Evolutionary conservation across 306 rosid species (phyloP), one percentile per base, ranked within the genome.

Genomic region (Hylodesmum podocarpum): DNA sequence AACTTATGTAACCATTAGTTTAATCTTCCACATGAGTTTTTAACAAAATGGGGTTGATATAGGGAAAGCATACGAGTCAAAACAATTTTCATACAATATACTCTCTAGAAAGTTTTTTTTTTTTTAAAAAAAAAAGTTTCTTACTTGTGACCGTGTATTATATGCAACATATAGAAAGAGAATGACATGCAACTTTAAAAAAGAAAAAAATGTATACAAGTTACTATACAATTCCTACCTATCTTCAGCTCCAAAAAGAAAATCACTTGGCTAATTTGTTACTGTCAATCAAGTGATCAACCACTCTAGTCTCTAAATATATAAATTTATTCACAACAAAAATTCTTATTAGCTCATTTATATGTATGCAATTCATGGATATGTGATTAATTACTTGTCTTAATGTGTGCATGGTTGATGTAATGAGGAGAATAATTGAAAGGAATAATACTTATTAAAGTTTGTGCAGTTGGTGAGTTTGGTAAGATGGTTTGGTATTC

Each of bases 31-130:
- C 33, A 53, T 10, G 0, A 15, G 62, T 69, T 37, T 73, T 34
- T 24, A 53, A 66, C 76, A 69, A 73, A 82, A 76, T 16, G 28
- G 79, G 82, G 43, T 68, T 22, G 51, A 80, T 29, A 33, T 59
- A 65, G 37, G 40, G 43, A 66, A 75, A 47, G 4, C 6, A 36
- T 67, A 44, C n/a, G 19, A n/a, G 12, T 55, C 4, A 8, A 41
- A 46, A 72, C 36, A 61, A 65, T 34, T 4, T 43, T n/a, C 12
- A 27, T 13, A 18, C 24, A 40, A 29, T 34, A 63, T 4, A 28
- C 43, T 12, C n/a, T 22, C 33, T 10, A 2, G 5, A 84, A 44
- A 50, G 28, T 54, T 13, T n/a, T n/a, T n/a, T n/a, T n/a, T n/a
- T n/a, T n/a, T n/a, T n/a, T n/a, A n/a, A 22, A 66, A 66, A 28